Evolutionary conservation across 2,329 filamentous ascomycete species (phyloP).

Genomic region (Cercospora brassicicola): DNA sequence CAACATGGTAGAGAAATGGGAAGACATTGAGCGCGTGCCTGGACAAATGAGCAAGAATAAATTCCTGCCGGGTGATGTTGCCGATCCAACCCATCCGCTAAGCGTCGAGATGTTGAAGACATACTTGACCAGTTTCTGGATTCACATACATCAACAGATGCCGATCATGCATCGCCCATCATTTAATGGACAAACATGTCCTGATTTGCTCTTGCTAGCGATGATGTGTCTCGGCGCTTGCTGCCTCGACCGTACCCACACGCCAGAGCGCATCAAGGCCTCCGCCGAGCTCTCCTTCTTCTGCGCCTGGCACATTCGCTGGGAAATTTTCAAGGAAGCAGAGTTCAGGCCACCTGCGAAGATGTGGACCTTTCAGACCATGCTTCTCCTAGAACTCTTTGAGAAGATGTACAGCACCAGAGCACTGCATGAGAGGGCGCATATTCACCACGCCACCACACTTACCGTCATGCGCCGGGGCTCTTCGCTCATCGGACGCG

Average conservation of each 20-base stretch:
- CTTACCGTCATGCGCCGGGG: constrained; percentile 93
- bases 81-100: constrained; percentile 62
- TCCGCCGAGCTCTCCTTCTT: constrained; percentile 87
- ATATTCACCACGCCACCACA: constrained; percentile 95
- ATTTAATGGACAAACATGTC: constrained; percentile 83
- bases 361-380: constrained; percentile 90
- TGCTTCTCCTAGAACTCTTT: constrained; percentile 85
- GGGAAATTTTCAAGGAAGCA: constrained; percentile 90
- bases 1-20: constrained; percentile 76
- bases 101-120: constrained; percentile 94
- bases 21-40: constrained; percentile 73
- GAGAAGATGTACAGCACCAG: constrained; percentile 98
- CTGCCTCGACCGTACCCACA: constrained; percentile 80
- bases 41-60: constrained; percentile 72
- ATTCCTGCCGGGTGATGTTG: constrained; percentile 75
- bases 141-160: constrained; percentile 89
- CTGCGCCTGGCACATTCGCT: constrained; percentile 86
- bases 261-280: constrained; percentile 68
- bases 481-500: constrained; percentile 83
- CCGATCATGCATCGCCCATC: constrained; percentile 94
- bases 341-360: constrained; percentile 91
- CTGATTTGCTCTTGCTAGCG: constrained; percentile 77
- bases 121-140: constrained; percentile 92
- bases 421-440: constrained; percentile 86
- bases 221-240: constrained; percentile 93